Evolutionary conservation across 2,329 filamentous ascomycete genomes (phyloP), one percentile per base, ranked within the genome.

Genomic region (Curvularia lunata): DNA sequence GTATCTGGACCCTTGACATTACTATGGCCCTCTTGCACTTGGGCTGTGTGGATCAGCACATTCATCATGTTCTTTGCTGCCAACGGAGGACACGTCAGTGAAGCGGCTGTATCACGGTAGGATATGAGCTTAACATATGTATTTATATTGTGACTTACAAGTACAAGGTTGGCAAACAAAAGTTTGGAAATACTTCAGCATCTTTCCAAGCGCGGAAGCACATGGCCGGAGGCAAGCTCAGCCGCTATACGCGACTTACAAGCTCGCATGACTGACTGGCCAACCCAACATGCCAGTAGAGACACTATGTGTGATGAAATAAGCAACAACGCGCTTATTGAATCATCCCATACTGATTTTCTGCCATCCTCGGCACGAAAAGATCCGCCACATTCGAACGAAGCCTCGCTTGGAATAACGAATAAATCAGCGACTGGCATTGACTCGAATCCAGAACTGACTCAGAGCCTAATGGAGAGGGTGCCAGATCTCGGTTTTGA

Each of bases 21-120:
- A 23, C 67, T 82, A 0, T 84, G 82, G 81, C 82, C 82, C 2
- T 82, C 81, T 0, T 82, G 82, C 38, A 84, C 82, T 0, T 84
- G 82, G 82, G 79, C 79, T 1, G 75, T 82, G 0, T 84, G 82
- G 82, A 84, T 84, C 62, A 83, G 81, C 55, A 80, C 80, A 1
- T 81, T 84, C 38, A 79, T 84, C 19, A 65, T 84, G 4, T 78
- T 83, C 3, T 82, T 83, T 50, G 83, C 82, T 4, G 81, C 80
- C 0, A 80, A 80, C 59, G 80, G 81, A 58, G 74, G 75, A 0
- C 77, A 83, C 30, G 68, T 83, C 3, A 73, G 79, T 0, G 58
- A 76, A 0, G 55, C 69, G 0, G 75, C 76, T 13, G 79, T 79
- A 0, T 60, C 78, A 3, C 79, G 78, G 77, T 82, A 76, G 52